Conservation (phyloP, 2,329 filamentous ascomycete genomes). For the Fusarium gaditjirri region DNA sequence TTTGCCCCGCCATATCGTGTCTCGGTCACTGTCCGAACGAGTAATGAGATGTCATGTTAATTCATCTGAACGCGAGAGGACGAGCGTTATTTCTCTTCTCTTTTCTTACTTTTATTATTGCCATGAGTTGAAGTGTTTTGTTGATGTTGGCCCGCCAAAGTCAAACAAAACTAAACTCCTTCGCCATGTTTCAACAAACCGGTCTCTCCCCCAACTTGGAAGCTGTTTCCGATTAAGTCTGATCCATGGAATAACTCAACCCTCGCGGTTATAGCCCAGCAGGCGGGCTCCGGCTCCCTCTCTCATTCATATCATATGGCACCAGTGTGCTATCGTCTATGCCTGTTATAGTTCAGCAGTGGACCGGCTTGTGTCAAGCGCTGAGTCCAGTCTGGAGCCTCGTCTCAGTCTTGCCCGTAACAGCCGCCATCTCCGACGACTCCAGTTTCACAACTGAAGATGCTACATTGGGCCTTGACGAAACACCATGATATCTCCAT, state of each 20-base stretch:
- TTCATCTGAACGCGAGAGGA: slow-evolving; percentile 28
- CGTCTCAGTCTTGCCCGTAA: slow-evolving; percentile 42
- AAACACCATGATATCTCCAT: slow-evolving; percentile 24
- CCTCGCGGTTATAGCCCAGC: slow-evolving; percentile 5
- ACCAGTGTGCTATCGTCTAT: slow-evolving; percentile 8
- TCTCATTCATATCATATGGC: slow-evolving; percentile 5
- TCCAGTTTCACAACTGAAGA: slow-evolving; percentile 60
- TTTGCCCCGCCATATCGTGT: slow-evolving; percentile 34
- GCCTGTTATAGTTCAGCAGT: slow-evolving; percentile 14
- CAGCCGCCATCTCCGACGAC: slow-evolving; percentile 52
- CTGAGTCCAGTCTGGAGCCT: slow-evolving; percentile 8
- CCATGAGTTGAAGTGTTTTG: not conserved
- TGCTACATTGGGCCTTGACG: slow-evolving; percentile 35
- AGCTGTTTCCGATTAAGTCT: slow-evolving; percentile 25
- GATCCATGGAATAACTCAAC: slow-evolving; percentile 14
- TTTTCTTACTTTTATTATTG: slow-evolving; percentile 26
- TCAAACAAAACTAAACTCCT: not conserved
- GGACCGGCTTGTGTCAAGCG: slow-evolving; percentile 24
- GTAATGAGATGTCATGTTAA: slow-evolving; percentile 35
- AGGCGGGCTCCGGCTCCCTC: not conserved
- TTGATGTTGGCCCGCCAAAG: not conserved
- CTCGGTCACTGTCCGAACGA: slow-evolving; percentile 45
- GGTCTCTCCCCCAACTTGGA: slow-evolving; percentile 17
- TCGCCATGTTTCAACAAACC: slow-evolving; percentile 24
- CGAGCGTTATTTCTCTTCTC: slow-evolving; percentile 23